phyloP scores from a whole-genome alignment of 2,329 filamentous ascomycete genomes.

The Xylaria digitata region DNA sequence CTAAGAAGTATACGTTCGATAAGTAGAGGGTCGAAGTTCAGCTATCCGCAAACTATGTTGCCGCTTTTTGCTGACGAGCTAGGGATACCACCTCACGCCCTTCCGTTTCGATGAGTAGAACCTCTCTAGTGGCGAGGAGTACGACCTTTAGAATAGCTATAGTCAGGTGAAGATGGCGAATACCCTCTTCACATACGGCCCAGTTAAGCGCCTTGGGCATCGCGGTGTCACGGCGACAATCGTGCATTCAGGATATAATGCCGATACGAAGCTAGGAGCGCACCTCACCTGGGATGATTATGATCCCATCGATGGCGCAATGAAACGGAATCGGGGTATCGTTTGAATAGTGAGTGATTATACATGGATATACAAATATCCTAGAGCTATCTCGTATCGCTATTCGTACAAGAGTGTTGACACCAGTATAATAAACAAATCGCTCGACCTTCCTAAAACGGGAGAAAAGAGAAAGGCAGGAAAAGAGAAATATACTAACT shows the following conservation, averaged over 20 bases:
- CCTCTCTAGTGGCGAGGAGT: slow-evolving; percentile 52
- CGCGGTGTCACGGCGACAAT: slow-evolving; percentile 50
- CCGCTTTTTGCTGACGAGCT: slow-evolving; percentile 58
- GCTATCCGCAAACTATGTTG: slow-evolving; percentile 62
- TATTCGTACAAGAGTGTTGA: neutral
- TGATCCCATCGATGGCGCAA: slow-evolving; percentile 37
- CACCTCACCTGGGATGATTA: slow-evolving; percentile 40
- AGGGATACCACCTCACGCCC: slow-evolving; percentile 53
- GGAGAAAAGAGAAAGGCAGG: neutral
- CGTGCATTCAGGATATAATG: slow-evolving; percentile 51
- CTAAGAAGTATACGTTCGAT: slow-evolving; percentile 43
- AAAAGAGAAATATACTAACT: neutral
- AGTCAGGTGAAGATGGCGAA: slow-evolving; percentile 62
- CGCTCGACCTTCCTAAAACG: slow-evolving; percentile 25
- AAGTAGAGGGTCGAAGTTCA: slow-evolving; percentile 52
- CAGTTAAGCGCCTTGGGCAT: slow-evolving; percentile 49
- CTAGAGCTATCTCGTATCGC: neutral
- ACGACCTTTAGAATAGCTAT: slow-evolving; percentile 58
- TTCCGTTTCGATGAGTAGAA: slow-evolving; percentile 58
- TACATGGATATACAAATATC: neutral
- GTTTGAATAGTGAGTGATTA: slow-evolving; percentile 29
- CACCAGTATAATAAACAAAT: neutral
- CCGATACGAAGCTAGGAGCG: slow-evolving; percentile 46
- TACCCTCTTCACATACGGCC: slow-evolving; percentile 54
- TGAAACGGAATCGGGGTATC: slow-evolving; percentile 42